A percentile compares a stretch with the other conserved stretches of the same genome.
These are phyloP conservation scores for Lepiota venenata DNA, from an alignment of 768 basidiomycete species.

Conservation along the genomic window DNA sequence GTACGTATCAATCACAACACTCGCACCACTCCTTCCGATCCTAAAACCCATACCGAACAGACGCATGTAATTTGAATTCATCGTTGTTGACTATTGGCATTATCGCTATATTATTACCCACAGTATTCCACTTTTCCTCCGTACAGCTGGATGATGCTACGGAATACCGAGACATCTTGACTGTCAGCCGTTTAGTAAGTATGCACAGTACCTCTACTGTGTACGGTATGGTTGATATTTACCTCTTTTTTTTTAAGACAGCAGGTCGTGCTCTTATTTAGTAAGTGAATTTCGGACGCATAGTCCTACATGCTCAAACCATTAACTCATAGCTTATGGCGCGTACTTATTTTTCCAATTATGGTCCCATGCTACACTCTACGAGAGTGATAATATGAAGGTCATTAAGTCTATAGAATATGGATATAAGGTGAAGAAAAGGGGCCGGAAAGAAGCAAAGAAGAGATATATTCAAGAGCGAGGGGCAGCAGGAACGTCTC, in stretches of 20 bases:
- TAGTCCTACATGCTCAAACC: conserved; percentile 32
- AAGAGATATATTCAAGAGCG: conserved; percentile 8
- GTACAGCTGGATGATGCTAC: conserved; percentile 18
- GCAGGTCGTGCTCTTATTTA: conserved; percentile 75
- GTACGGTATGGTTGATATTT: not conserved
- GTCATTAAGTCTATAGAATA: conserved; percentile 33
- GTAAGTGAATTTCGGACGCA: conserved; percentile 34
- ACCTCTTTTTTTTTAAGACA: no score
- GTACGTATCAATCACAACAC: conserved; percentile 41
- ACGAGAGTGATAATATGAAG: conserved; percentile 44
- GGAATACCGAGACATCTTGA: conserved; percentile 47
- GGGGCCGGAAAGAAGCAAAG: conserved; percentile 13
- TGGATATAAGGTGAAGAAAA: conserved; percentile 26
- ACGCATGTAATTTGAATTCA: conserved; percentile 67
- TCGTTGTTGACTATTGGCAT: conserved; percentile 78
- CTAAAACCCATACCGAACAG: conserved; percentile 20
- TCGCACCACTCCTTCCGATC: not conserved
- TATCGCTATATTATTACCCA: conserved; percentile 74
- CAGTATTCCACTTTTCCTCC: conserved; percentile 68
- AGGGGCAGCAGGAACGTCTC: not conserved
- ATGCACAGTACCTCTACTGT: not conserved
- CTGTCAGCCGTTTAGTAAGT: conserved; percentile 73
- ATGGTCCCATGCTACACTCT: conserved; percentile 70
- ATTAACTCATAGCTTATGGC: conserved; percentile 51
- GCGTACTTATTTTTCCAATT: conserved; percentile 78